Evolutionary conservation across 75 land plant genomes (phyloP).

Genomic region (Selaginella tamariscina): DNA sequence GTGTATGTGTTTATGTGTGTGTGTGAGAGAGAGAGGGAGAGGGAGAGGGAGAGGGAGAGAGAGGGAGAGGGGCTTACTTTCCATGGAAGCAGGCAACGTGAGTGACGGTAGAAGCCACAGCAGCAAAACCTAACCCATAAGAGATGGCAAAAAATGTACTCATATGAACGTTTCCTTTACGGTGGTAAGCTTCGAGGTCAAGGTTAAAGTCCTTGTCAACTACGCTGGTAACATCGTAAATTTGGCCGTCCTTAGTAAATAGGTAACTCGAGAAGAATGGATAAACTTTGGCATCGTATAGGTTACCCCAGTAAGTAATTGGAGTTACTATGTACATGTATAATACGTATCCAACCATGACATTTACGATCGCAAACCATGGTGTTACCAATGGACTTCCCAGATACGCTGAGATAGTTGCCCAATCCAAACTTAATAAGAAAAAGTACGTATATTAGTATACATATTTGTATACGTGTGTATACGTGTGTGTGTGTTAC

Average conservation of each 20-base stretch:
- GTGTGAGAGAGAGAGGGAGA: neutral
- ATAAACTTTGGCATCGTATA: constrained; percentile 10
- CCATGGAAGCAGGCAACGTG: constrained; percentile 70
- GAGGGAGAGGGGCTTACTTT: constrained; percentile 29
- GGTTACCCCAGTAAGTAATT: neutral
- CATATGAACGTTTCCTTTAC: constrained; percentile 32
- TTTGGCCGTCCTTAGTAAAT: constrained; percentile 24
- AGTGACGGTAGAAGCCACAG: constrained; percentile 42
- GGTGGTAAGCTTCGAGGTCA: constrained; percentile 35
- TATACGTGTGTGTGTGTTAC: too few relatives aligned
- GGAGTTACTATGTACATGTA: neutral
- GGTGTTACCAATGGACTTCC: constrained; percentile 2
- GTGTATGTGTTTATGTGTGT: neutral
- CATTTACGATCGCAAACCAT: neutral
- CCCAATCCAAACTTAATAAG: constrained; percentile 14
- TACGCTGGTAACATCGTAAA: constrained; percentile 40
- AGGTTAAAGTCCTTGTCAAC: constrained; percentile 55
- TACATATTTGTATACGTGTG: too few relatives aligned
- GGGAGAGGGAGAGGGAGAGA: neutral
- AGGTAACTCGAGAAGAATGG: constrained; percentile 8
- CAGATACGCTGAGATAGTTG: constrained; percentile 7
- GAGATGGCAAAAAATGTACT: constrained; percentile 59
- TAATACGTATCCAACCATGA: neutral
- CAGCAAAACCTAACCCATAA: constrained; percentile 65
- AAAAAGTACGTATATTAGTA: too few relatives aligned